These are phyloP conservation scores for Dioszegia hungarica DNA, from an alignment of 768 basidiomycete species.

Conservation along the genomic window DNA sequence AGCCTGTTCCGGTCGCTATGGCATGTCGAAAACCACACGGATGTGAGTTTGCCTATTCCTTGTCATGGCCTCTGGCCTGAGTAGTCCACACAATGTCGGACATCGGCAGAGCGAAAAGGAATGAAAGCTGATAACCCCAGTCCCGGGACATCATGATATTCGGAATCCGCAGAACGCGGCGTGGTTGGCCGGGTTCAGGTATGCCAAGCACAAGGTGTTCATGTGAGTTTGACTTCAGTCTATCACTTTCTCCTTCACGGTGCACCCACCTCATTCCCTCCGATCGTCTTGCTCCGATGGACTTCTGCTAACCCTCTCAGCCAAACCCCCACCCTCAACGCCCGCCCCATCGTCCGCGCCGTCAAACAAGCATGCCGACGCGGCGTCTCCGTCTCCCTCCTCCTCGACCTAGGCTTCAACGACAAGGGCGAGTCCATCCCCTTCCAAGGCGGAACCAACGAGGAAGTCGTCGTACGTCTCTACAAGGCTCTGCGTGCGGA, in stretches of 20 bases:
- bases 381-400: constrained; percentile 60
- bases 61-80: too few relatives aligned
- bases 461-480: constrained; percentile 61
- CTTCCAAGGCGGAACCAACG: constrained; percentile 68
- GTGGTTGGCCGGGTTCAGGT: constrained; percentile 62
- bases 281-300: neutral
- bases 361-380: constrained; percentile 60
- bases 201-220: constrained; percentile 62
- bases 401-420: constrained; percentile 59
- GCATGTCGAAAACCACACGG: constrained; percentile 63
- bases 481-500: constrained; percentile 55
- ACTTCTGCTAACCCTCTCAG: constrained; percentile 33
- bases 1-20: constrained; percentile 62
- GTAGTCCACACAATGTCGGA: too few relatives aligned
- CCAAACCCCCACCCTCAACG: constrained; percentile 70
- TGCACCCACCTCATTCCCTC: too few relatives aligned
- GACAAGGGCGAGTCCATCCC: constrained; percentile 63
- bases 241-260: neutral
- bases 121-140: too few relatives aligned
- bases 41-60: constrained; percentile 44
- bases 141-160: constrained; percentile 53
- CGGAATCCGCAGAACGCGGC: constrained; percentile 62
- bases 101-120: too few relatives aligned
- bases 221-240: constrained; percentile 52
- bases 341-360: constrained; percentile 59